Evolutionary conservation across 2,329 filamentous ascomycete genomes (phyloP), one percentile per base, ranked within the genome.

Genomic region (Dothistroma septosporum): DNA sequence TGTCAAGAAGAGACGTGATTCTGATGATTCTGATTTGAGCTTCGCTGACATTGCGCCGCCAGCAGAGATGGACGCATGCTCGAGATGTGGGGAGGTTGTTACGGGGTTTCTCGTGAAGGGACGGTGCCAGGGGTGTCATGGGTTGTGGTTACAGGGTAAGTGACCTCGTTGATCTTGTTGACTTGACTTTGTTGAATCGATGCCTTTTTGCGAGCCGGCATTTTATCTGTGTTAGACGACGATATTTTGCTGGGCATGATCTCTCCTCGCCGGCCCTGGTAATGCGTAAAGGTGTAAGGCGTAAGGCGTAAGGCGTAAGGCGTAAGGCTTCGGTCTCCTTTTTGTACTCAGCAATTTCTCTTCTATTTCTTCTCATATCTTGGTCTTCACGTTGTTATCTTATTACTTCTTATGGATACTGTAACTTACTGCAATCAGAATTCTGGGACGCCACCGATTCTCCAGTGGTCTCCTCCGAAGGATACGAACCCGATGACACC

Each of bases 11-110:
- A 52, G 35, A n/a, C 24, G 31, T 24, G 50, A 53, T 7, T 32
- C 24, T 53, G 50, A 32, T 35, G 63, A 64, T 54, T 61, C 57
- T 46, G 64, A 63, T 31, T 22, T 61, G 55, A 61, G 60, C 52
- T 65, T 66, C 44, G 64, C 66, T 63, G 66, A 66, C 60, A 58
- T 57, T 57, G 67, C 58, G 44, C 53, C 58, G 12, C 33, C 21
- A 52, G 61, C 55, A 16, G 57, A 55, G 14, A 54, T 64, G 54
- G 60, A 66, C n/a, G 19, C 19, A 7, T 67, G 66, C 54, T 31
- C 50, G 50, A 44, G 61, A 8, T 66, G 65, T 57, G 61, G 55
- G 14, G 48, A 37, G 44, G 47, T 46, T 21, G 59, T 59, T 22
- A 55, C 28, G 32, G 57, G 50, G 48, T 58, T 46, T 19, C 28